phyloP scores from a whole-genome alignment of 2,329 filamentous ascomycete genomes.

The Colletotrichum simmondsii region DNA sequence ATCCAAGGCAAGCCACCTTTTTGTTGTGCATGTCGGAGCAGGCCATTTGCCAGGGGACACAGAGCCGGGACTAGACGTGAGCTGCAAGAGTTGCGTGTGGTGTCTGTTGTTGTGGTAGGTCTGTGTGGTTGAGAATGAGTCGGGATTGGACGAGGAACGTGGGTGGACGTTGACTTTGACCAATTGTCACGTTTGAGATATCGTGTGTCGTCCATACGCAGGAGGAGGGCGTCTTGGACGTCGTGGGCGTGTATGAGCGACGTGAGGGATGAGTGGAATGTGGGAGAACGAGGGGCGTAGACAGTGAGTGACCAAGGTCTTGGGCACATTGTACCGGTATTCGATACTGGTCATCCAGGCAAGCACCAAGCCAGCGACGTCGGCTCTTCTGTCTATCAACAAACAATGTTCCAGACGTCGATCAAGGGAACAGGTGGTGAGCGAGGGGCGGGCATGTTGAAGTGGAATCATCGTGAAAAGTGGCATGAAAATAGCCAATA shows the following conservation, averaged over 20 bases:
- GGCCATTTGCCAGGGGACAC: neutral
- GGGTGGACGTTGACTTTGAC: neutral
- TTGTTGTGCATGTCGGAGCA: neutral
- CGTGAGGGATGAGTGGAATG: slow-evolving; percentile 28
- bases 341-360: neutral
- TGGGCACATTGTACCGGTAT: too few relatives aligned
- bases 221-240: neutral
- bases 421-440: slow-evolving; percentile 23
- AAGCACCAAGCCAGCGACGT: too few relatives aligned
- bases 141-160: slow-evolving; percentile 11
- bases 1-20: slow-evolving; percentile 16
- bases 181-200: neutral
- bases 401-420: neutral
- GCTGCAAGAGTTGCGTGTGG: neutral
- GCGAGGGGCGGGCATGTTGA: neutral
- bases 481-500: neutral
- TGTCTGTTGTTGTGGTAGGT: neutral
- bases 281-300: neutral
- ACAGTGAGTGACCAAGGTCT: too few relatives aligned
- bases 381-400: neutral
- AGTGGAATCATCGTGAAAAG: neutral
- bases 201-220: neutral
- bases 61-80: slow-evolving; percentile 2
- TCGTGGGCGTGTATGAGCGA: slow-evolving; percentile 8
- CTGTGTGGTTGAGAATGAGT: slow-evolving; percentile 14